phyloP scores from a whole-genome alignment of 1,139 yeast species.

The Arxiozyma slooffiae region DNA sequence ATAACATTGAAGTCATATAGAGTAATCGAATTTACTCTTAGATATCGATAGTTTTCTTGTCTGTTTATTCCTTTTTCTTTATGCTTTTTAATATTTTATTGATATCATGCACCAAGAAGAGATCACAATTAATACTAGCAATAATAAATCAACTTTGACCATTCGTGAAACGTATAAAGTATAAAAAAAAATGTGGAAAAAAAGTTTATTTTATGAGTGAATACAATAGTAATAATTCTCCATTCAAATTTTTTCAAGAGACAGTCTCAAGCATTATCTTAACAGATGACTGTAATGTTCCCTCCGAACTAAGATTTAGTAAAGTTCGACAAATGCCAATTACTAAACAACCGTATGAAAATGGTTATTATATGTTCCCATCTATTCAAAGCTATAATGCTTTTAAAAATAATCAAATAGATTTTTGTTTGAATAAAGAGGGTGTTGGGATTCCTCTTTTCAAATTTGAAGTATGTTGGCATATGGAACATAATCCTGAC shows the following conservation, averaged over 20 bases:
- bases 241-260: neutral
- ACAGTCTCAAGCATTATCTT: neutral
- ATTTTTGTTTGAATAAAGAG: neutral
- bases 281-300: neutral
- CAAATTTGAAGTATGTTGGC: neutral
- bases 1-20: too few relatives aligned
- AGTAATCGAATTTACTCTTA: too few relatives aligned
- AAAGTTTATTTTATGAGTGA: neutral
- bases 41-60: too few relatives aligned
- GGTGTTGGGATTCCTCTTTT: neutral
- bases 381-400: conserved; percentile 1
- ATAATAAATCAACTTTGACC: neutral
- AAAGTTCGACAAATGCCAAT: conserved; percentile 1
- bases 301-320: neutral
- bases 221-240: neutral
- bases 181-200: neutral
- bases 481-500: neutral
- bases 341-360: neutral
- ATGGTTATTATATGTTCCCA: neutral
- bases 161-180: neutral
- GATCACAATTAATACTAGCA: too few relatives aligned
- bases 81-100: too few relatives aligned
- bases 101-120: too few relatives aligned
- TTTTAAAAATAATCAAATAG: neutral
- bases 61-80: neutral